Evolutionary conservation across 1,139 yeast species (phyloP).

Genomic region (Groenewaldozyma sp.): DNA sequence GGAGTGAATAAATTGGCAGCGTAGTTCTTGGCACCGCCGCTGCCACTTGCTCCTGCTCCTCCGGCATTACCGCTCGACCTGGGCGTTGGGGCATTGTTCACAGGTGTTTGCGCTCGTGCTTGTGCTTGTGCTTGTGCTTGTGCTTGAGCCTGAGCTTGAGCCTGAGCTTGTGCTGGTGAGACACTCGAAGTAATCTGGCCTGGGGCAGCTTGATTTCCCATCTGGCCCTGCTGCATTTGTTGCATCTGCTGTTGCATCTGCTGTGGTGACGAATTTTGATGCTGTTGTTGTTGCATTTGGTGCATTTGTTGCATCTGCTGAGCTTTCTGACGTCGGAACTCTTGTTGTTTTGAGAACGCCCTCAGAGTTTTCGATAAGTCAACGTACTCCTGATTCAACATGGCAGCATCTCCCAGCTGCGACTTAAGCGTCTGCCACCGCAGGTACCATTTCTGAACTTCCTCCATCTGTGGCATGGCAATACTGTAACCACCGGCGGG

Average conservation of each 20-base stretch:
- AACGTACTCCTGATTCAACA: conserved; percentile 27
- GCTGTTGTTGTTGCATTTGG: conserved; percentile 18
- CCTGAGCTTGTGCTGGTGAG: conserved; percentile 7
- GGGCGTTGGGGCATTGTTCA: conserved; percentile 9
- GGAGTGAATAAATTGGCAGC: conserved; percentile 22
- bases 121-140: conserved; percentile 6
- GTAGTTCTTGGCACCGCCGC: conserved; percentile 10
- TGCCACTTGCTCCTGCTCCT: conserved; percentile 4
- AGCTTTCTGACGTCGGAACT: conserved; percentile 29
- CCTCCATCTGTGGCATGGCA: too few relatives aligned
- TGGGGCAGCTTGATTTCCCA: conserved; percentile 8
- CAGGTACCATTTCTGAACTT: conserved; percentile 13
- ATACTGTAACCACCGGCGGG: too few relatives aligned
- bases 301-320: conserved; percentile 42
- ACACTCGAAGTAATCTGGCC: background rate
- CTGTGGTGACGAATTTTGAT: conserved; percentile 15
- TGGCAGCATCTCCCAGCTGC: conserved; percentile 31
- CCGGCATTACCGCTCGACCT: conserved; percentile 10
- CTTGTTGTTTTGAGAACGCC: conserved; percentile 27
- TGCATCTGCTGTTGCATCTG: conserved; percentile 14
- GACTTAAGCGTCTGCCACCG: conserved; percentile 28
- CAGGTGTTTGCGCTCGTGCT: conserved; percentile 5
- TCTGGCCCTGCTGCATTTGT: conserved; percentile 12
- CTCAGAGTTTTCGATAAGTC: conserved; percentile 25
- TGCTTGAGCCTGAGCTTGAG: conserved; percentile 3